Base-by-base conservation (phyloP, 495 filamentous ascomycete genomes). In the Trichoderma erinaceum region DNA sequence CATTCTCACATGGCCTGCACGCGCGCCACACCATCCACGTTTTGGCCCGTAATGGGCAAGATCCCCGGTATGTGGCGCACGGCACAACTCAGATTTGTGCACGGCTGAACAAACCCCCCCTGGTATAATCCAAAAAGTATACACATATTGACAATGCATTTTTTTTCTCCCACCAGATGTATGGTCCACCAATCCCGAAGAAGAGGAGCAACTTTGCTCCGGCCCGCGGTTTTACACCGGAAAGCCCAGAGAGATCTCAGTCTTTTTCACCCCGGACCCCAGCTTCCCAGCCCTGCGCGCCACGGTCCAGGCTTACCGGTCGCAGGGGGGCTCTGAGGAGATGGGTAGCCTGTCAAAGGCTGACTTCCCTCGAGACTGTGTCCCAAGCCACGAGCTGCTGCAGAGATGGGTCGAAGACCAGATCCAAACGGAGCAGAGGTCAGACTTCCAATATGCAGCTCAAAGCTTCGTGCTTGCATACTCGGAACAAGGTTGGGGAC, bases 1-100 rank as follows among this genome's bases (percentile, higher is more conserved):
- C 65, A 66, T 35, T 66, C 65, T 32, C 65, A 66, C 65, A n/a
- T 66, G 27, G 65, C 44, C 23, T 66, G 65, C 65, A 46, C 65
- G 29, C 65, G 65, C 38, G 44, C 41, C 41, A 66, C 27, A 41
- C 65, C 44, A 18, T 32, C 41, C 41, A 46, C 23, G 65, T 48
- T 66, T n/a, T 66, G 65, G 65, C 65, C 65, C 41, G 43, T 66
- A 41, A 66, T 66, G 41, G n/a, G 65, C 41, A 41, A 66, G 41
- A 46, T 41, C 43, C 65, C 65, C 27, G 65, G 65, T 66, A 66
- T 46, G 65, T 46, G 43, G 41, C 27, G 43, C 65, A 41, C 21
- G 41, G 21, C 41, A 66, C 65, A 41, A n/a, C 1, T n/a, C 35
- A 41, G 21, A 35, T 41, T n/a, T 61, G 27, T 61, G 56, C 56